Conservation (phyloP, 345 rosid genomes). For the Carallia pectinifolia region DNA sequence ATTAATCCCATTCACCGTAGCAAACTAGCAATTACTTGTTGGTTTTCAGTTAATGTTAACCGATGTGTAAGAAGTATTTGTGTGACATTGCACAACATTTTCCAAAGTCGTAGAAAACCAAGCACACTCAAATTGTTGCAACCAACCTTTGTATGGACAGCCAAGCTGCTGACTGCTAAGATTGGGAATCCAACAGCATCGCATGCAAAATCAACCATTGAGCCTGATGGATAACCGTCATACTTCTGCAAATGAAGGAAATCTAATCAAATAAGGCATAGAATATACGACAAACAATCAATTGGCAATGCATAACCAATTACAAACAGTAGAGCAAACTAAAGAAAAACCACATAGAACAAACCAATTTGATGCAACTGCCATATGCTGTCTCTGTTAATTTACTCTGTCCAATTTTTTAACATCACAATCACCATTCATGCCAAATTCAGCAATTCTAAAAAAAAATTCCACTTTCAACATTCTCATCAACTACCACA, state of each 20-base stretch:
- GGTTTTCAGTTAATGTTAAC: background rate
- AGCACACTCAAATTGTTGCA: no score
- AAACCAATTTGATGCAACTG: no score
- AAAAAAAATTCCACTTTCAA: background rate
- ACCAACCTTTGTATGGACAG: conserved; percentile 78
- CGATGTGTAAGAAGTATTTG: background rate
- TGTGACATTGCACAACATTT: background rate
- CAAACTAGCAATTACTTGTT: no score
- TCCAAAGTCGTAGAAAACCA: no score
- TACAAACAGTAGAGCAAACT: background rate
- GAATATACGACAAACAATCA: background rate
- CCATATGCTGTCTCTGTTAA: no score
- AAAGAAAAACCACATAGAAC: no score
- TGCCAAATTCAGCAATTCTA: background rate
- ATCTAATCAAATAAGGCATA: background rate
- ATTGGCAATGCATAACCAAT: background rate
- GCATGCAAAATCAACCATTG: conserved; percentile 90
- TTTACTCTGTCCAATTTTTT: background rate
- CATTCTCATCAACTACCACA: background rate
- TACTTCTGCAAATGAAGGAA: conserved; percentile 50
- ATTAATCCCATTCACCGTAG: background rate
- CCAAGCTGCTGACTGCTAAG: conserved; percentile 79
- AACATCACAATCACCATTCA: background rate
- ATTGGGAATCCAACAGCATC: conserved; percentile 84
- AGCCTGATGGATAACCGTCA: conserved; percentile 88